Base-by-base conservation (phyloP, 164 flowering plant genomes). In the Cinnamomum micranthum region DNA sequence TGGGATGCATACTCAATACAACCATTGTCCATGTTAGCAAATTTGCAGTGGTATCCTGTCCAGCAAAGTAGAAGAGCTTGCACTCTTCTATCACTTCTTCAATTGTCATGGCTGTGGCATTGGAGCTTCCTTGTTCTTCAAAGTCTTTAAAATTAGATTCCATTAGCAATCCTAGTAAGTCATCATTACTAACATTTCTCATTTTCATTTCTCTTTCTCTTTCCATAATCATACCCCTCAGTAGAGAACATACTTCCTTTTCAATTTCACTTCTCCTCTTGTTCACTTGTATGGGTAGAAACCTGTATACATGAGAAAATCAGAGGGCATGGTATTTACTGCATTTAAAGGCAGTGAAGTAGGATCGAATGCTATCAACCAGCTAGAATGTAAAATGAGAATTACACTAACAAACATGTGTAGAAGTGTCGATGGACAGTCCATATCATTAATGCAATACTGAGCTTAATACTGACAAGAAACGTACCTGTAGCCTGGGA, bases 401-500 rank as follows among this genome's bases (percentile, higher is more conserved):
- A 6, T 35, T 35, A 35, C 7, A 35, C 1, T 35, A 6, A 7
- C 25, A 24, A 24, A 0, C 47, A 35, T 6, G 10, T 0, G 47
- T 35, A 35, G 47, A 35, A 35, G 47, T 7, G 47, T 7, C 4
- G 10, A 35, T 35, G 47, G 10, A 35, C 47, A 6, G 7, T 35
- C 47, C 7, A 0, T 35, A 35, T 35, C 47, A 35, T 35, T 6
- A 35, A 35, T 35, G 47, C 47, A 24, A 24, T 24, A 35, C 7
- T 13, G 60, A 1, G 17, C 2, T 19, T 55, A 55, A 55, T 15
- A 3, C 17, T 14, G 13, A 6, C 60, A 55, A 55, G 20, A 11
- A 7, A 41, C 10, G 33, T 12, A 84, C 86, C 82, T 79, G 72
- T 66, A 77, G 59, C 86, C 82, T 0, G 86, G 86, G 63, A 84